Evolutionary conservation across 352 stramenopile genomes (phyloP), one percentile per base, ranked within the genome.

Genomic region (Phytopythium cucurbitacearum): DNA sequence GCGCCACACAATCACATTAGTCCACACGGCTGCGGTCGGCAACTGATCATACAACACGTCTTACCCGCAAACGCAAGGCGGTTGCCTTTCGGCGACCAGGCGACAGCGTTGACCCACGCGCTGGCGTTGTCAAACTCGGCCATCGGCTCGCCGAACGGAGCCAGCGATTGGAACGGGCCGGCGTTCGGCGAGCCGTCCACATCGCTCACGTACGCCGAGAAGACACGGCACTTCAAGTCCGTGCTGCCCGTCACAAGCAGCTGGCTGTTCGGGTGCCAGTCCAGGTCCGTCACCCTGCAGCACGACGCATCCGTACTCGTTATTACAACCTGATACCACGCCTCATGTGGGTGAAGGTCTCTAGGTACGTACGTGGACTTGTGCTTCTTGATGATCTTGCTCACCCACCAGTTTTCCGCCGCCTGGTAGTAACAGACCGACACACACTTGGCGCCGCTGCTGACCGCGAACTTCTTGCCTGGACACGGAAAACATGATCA

Each of bases 331-430:
- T 28, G 21, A 28, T 28, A 28, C 21, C 21, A 28, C 21, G 21
- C 21, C 21, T 28, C 21, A 28, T 28, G 21, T 28, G 21, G 21
- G 21, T 28, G 21, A 28, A 11, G 15, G 13, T 6, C 21, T 28
- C 21, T 28, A 28, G 21, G 5, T 13, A 96, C 71, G 53, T 91
- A 94, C 84, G 93, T 97, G 38, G 86, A 97, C 76, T 98, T 98
- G 79, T 98, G 90, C 62, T 97, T 97, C 70, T 98, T 98, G 71
- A 98, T 97, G 65, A 97, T 96, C 76, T 98, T 98, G 59, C 77
- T 91, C 51, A 98, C 83, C 91, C 94, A 98, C 93, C 93, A 98
- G 69, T 98, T 94, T 61, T 97, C 90, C 6, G 73, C 62, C 36
- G 73, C 73, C 65, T 98, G 87, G 60, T 97, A 97, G 59, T 89